Base-by-base conservation (phyloP, 1,139 yeast species). In the Pichia sp. region DNA sequence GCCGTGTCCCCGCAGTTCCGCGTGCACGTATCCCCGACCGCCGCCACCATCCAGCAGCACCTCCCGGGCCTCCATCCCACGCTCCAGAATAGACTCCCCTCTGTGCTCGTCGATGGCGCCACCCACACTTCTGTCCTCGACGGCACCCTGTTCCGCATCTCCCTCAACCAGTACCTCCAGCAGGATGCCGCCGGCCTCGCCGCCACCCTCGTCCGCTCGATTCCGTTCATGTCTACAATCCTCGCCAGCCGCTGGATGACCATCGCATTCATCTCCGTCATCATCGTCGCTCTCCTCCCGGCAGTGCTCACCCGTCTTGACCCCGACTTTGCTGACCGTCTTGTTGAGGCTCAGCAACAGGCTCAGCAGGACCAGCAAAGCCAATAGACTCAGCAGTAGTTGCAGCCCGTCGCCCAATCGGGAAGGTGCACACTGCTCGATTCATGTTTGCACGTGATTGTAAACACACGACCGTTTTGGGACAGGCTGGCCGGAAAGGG, bases 321-420 rank as follows among this genome's bases (percentile, higher is more conserved):
- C 43, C 70, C 70, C 0, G 61, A 56, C 1, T 64, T 65, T 48
- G 62, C 58, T 15, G 67, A 66, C 15, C 51, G 67, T n/a, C 57
- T 61, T n/a, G 56, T 62, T 15, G 40, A 36, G 44, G 65, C 62
- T 6, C 64, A 60, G 48, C 53, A 58, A 53, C 54, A 51, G 16
- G 54, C 43, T 8, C 45, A 58, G 54, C 54, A 19, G 23, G 23
- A 19, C 23, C 53, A n/a, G 54, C 49, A n/a, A 19, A n/a, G 11
- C 43, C 49, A 31, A 19, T 29, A 16, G 31, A 32, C 10, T 19
- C 19, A 45, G 32, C 16, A 45, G 30, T n/a, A 30, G 46, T 11
- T 23, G 5, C 10, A 32, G 34, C 43, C 8, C 26, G 23, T 19
- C 23, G 23, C 40, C 40, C 15, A 36, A 36, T 11, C 7, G n/a